Evolutionary conservation across 805 yeast species (phyloP), one percentile per base, ranked within the genome.

Genomic region (Kluyveromyces siamensis): DNA sequence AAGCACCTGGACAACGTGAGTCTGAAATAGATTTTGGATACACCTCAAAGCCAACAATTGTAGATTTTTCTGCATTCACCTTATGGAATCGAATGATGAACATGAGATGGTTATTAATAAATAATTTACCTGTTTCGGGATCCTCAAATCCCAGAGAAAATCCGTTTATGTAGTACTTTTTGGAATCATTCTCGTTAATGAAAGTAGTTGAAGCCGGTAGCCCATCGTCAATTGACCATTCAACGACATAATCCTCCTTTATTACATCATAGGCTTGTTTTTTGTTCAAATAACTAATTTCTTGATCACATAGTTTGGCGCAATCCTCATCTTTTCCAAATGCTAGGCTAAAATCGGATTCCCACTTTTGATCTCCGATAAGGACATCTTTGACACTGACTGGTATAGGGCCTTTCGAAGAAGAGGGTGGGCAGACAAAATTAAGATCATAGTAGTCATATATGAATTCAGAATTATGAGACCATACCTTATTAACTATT

Each of bases 181-280:
- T 76, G 17, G 76, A 72, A 44, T 75, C 75, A 11, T 74, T 77
- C 8, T 77, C 75, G 27, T 79, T 74, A 35, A 83, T 77, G 54
- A 83, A 84, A 0, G 95, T 84, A 0, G 96, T 87, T 1, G 96
- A 91, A 8, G 93, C 95, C 0, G 96, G 96, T 35, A 88, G 68
- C 37, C 61, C 66, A 19, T 82, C 86, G 67, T 89, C 96, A 14
- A 88, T 71, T 25, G 77, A 66, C 96, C 96, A 88, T 59, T 88
- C 90, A 13, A 78, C 89, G 47, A 83, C 82, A 57, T 88, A 88
- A 2, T 85, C 85, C 47, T 81, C 69, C 55, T 77, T 72, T 37
- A 88, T 80, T 51, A 88, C 68, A 27, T 76, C 73, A 50, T 72
- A 79, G 0, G 91, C 87, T 45, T 76, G 70, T 46, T 64, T 68